These are phyloP conservation scores for Erythrophleum fordii DNA, from an alignment of 306 rosid genomes.

Conservation along the genomic window DNA sequence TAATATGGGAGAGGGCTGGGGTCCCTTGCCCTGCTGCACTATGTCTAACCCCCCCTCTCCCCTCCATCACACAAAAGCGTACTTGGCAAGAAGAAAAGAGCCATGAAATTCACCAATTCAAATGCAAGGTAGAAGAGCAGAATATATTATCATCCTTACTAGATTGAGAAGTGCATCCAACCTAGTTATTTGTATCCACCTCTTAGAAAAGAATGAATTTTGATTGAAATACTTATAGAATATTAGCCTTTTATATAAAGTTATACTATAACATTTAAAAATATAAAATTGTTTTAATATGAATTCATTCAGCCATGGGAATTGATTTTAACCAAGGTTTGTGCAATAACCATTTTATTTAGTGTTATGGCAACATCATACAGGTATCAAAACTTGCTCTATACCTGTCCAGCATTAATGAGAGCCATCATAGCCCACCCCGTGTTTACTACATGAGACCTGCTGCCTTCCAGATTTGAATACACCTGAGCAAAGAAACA, in stretches of 20 bases:
- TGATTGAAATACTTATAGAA: not conserved
- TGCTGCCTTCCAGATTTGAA: slow-evolving; percentile 65
- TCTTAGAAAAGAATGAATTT: not conserved
- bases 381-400: slow-evolving; percentile 27
- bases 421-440: slow-evolving; percentile 86
- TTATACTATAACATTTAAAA: not conserved
- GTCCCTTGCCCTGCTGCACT: not conserved
- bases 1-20: not conserved
- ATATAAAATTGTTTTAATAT: not conserved
- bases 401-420: slow-evolving; percentile 82
- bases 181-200: not conserved
- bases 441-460: slow-evolving; percentile 76
- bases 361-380: slow-evolving; percentile 24
- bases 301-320: slow-evolving; percentile 8
- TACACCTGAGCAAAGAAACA: slow-evolving; percentile 59
- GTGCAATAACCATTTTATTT: slow-evolving; percentile 22
- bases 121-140: slow-evolving; percentile 2
- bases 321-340: not conserved
- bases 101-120: not conserved
- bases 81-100: not conserved
- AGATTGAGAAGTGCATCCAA: not conserved
- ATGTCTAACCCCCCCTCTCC: not conserved
- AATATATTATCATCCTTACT: not conserved
- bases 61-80: not conserved
- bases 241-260: not conserved